Evolutionary conservation across 176 grass and related monocot genomes (phyloP).

Genomic region (Zoysia pacifica): DNA sequence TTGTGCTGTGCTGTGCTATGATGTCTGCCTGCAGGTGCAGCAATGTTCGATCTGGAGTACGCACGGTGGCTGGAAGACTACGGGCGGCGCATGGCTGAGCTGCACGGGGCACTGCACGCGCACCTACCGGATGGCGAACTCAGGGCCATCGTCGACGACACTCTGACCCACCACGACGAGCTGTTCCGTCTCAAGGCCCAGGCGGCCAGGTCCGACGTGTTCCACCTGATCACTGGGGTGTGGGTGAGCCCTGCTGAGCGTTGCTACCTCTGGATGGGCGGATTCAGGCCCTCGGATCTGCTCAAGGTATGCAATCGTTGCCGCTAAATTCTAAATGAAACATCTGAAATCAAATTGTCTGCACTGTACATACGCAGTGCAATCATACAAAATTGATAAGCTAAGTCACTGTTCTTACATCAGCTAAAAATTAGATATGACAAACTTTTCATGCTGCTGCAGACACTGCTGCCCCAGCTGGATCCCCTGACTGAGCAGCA

Average conservation of each 20-base stretch:
- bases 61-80: constrained; percentile 72
- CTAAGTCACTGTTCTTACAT: not conserved
- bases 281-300: constrained; percentile 83
- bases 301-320: constrained; percentile 52
- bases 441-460: constrained; percentile 11
- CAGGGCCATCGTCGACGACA: constrained; percentile 62
- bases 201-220: constrained; percentile 64
- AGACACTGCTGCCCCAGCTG: constrained; percentile 65
- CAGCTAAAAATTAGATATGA: not conserved
- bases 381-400: not conserved
- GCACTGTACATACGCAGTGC: not conserved
- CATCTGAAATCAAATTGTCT: not conserved
- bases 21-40: constrained; percentile 32
- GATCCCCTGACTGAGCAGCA: constrained; percentile 90
- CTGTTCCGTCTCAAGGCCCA: constrained; percentile 61
- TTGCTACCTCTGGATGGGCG: constrained; percentile 90
- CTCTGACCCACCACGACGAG: constrained; percentile 61
- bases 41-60: constrained; percentile 80
- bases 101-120: constrained; percentile 54
- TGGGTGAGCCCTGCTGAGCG: constrained; percentile 73
- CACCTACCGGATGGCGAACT: constrained; percentile 66
- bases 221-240: constrained; percentile 78
- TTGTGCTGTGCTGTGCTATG: not conserved
- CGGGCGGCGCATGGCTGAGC: constrained; percentile 56
- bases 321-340: constrained; percentile 17